Evolutionary conservation across 805 yeast genomes (phyloP).

Genomic region (Metschnikowia matae): DNA sequence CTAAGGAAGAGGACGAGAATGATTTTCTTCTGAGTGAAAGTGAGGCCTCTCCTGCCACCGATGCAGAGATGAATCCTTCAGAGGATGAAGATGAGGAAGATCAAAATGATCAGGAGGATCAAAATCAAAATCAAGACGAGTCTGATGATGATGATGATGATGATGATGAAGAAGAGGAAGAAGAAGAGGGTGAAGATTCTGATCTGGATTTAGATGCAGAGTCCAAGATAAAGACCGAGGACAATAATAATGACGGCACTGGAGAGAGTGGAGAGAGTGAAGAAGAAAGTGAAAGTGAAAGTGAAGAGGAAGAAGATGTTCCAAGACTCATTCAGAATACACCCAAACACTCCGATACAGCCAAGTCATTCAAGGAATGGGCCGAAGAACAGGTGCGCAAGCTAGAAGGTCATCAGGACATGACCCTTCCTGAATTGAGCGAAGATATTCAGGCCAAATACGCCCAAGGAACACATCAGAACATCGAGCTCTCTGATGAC

Average conservation of each 20-base stretch:
- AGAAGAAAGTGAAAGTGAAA: slow-evolving; percentile 18
- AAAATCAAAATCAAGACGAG: too few species aligned
- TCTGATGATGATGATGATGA: too few species aligned
- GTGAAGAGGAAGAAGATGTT: slow-evolving; percentile 24
- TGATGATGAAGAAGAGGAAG: too few species aligned
- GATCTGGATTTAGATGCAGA: neutral
- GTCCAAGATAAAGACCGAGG: slow-evolving; percentile 5
- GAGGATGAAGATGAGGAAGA: slow-evolving; percentile 11
- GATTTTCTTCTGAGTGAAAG: slow-evolving; percentile 47
- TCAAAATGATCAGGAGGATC: too few species aligned
- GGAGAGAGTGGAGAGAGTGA: slow-evolving; percentile 11
- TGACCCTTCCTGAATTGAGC: slow-evolving; percentile 44
- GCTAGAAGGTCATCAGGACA: slow-evolving; percentile 52
- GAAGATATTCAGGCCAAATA: slow-evolving; percentile 41
- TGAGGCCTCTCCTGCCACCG: slow-evolving; percentile 12
- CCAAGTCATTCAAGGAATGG: slow-evolving; percentile 77
- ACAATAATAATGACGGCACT: neutral
- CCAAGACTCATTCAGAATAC: slow-evolving; percentile 36
- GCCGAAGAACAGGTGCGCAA: slow-evolving; percentile 69
- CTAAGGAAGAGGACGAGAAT: slow-evolving; percentile 52
- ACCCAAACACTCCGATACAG: slow-evolving; percentile 43
- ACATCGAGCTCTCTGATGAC: slow-evolving; percentile 46
- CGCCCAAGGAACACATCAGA: slow-evolving; percentile 67
- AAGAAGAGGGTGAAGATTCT: too few species aligned
- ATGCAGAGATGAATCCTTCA: slow-evolving; percentile 4